phyloP scores from a whole-genome alignment of 352 stramenopile genomes.

The Nothophytophthora sp. region DNA sequence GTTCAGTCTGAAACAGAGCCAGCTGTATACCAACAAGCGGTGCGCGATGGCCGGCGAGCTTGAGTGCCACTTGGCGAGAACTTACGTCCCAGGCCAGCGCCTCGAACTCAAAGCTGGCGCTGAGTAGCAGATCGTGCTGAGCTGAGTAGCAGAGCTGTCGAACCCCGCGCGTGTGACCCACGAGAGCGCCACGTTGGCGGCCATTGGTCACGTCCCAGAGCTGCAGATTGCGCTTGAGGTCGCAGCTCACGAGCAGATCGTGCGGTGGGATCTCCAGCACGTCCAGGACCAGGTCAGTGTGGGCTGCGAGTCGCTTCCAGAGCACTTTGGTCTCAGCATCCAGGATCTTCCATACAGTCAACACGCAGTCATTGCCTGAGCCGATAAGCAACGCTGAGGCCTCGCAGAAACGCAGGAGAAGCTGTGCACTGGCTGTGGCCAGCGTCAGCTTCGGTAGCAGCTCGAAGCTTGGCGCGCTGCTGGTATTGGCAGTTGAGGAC shows the following conservation, averaged over 20 bases:
- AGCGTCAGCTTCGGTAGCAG: slow-evolving; percentile 54
- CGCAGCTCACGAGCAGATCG: slow-evolving; percentile 74
- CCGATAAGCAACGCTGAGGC: slow-evolving; percentile 50
- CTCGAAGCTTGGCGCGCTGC: slow-evolving; percentile 38
- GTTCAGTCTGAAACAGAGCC: slow-evolving; percentile 69
- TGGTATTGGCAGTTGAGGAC: slow-evolving; percentile 7
- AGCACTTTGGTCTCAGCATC: slow-evolving; percentile 58
- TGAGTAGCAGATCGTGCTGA: slow-evolving; percentile 75
- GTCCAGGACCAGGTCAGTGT: slow-evolving; percentile 69
- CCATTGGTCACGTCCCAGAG: slow-evolving; percentile 86
- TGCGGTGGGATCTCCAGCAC: slow-evolving; percentile 71
- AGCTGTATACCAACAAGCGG: slow-evolving; percentile 81
- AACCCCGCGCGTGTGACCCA: slow-evolving; percentile 67
- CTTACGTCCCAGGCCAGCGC: slow-evolving; percentile 82
- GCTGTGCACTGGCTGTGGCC: slow-evolving; percentile 61
- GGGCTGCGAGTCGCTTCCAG: slow-evolving; percentile 50
- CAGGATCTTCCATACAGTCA: slow-evolving; percentile 75
- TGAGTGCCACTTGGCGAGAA: slow-evolving; percentile 71
- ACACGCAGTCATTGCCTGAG: slow-evolving; percentile 64
- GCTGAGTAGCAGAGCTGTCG: slow-evolving; percentile 79
- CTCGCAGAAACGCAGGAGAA: slow-evolving; percentile 69
- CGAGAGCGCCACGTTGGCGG: slow-evolving; percentile 50
- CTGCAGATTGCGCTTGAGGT: slow-evolving; percentile 68
- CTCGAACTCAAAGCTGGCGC: slow-evolving; percentile 85
- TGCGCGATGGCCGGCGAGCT: slow-evolving; percentile 63